Evolutionary conservation across 1,139 yeast genomes (phyloP).

Genomic region (Candida sanyaensis): DNA sequence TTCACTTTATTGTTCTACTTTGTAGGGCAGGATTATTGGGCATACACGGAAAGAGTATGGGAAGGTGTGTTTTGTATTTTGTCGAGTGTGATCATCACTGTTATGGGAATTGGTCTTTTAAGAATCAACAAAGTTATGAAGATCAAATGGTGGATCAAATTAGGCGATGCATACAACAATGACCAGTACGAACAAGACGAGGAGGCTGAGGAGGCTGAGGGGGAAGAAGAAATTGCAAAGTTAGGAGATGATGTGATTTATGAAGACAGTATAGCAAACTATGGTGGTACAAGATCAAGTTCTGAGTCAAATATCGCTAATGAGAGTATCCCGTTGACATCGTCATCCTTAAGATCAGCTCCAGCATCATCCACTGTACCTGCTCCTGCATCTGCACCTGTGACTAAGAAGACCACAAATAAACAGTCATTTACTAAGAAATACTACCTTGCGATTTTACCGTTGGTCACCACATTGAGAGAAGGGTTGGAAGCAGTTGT

Average conservation of each 20-base stretch:
- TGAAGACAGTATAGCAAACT: conserved; percentile 6
- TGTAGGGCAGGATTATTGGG: conserved; percentile 79
- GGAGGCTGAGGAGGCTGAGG: conserved; percentile 14
- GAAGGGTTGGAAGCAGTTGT: conserved; percentile 53
- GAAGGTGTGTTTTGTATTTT: conserved; percentile 85
- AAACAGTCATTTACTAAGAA: conserved; percentile 24
- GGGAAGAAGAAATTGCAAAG: conserved; percentile 18
- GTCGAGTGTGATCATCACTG: conserved; percentile 77
- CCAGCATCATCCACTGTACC: no score
- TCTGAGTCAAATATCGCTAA: conserved; percentile 8
- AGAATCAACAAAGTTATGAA: conserved; percentile 71
- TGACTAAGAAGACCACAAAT: not conserved
- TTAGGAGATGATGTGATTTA: conserved; percentile 13
- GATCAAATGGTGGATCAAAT: conserved; percentile 51
- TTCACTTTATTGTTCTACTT: conserved; percentile 77
- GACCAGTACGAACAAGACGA: conserved; percentile 19
- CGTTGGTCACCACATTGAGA: conserved; percentile 45
- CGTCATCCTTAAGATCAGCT: no score
- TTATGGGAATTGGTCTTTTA: conserved; percentile 87
- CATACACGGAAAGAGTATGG: conserved; percentile 84
- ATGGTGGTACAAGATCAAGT: conserved; percentile 16
- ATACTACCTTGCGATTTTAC: conserved; percentile 42
- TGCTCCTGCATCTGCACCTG: not conserved
- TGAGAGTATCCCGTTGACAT: conserved; percentile 14
- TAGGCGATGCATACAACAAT: conserved; percentile 39